Base-by-base conservation (phyloP, 176 grass and related monocot species). In the Metroxylon sagu region DNA sequence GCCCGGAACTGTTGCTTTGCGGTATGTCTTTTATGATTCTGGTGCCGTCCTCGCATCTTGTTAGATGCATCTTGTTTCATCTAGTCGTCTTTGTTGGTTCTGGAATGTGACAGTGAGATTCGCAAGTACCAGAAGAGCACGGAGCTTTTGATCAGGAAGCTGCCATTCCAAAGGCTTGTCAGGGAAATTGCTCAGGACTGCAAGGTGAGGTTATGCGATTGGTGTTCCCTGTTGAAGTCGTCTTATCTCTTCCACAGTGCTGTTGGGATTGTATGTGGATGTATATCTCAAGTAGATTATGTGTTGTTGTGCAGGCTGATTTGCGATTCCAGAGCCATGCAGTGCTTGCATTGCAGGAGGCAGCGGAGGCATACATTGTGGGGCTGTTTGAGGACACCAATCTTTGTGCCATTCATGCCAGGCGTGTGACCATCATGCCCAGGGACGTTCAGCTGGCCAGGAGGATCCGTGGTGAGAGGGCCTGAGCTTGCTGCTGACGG, bases 381-480 rank as follows among this genome's bases (percentile, higher is more conserved):
- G 67, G 67, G 29, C 67, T 58, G 17, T 70, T 70, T 10, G 67
- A 70, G 53, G 67, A 70, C 54, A 57, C 67, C 3, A 70, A 70
- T 7, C 67, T 70, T 5, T 70, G 67, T 25, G 67, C 67, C 16
- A 70, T 70, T 18, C 67, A 70, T 57, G 67, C 67, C 18, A 70
- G 58, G 35, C 53, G 67, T 6, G 67, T 70, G 5, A 70, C 67
- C 14, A 70, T 70, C 5, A 70, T 70, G 67, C 30, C 30, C 6
- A 70, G 28, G 35, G 67, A 70, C 19, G 27, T 70, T 49, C 67
- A 58, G 21, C 18, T 70, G 53, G 67, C 67, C 5, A 49, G 54
- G 67, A 70, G 67, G 54, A 70, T 70, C 19, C 67, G 67, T 26
- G 67, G 67, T 0, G 67, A 70, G 67, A 70, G 67, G 54, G 54